These are phyloP conservation scores for Schizonepeta tenuifolia DNA, from an alignment of 257 asterid species.

Conservation along the genomic window DNA sequence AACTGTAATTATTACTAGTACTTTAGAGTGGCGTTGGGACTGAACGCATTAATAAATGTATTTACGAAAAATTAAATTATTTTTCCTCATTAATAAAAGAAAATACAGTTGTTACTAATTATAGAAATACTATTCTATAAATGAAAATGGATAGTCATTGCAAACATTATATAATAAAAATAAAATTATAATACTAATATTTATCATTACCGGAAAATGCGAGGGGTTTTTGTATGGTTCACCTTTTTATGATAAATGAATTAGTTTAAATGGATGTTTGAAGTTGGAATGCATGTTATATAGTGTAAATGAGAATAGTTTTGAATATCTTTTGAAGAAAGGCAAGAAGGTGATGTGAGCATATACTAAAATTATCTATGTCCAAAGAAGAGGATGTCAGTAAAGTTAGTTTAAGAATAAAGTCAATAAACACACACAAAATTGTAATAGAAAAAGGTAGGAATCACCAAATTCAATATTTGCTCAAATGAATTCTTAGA, in stretches of 20 bases:
- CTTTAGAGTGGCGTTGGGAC: constrained; percentile 5
- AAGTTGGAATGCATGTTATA: not conserved
- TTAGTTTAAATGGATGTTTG: not conserved
- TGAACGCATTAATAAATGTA: not conserved
- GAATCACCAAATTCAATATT: not conserved
- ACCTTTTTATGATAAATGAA: not conserved
- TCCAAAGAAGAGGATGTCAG: constrained; percentile 6
- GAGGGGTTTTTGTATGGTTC: not conserved
- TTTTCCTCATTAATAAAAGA: not conserved
- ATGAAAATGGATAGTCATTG: not conserved
- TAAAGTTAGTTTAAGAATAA: not conserved
- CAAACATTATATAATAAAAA: too few relatives aligned
- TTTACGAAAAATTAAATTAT: not conserved
- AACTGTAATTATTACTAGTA: constrained; percentile 19
- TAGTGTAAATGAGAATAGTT: not conserved
- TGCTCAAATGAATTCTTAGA: not conserved
- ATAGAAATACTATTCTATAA: not conserved
- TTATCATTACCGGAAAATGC: too few relatives aligned
- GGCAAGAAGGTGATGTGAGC: not conserved
- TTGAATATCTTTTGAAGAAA: not conserved
- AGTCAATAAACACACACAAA: not conserved
- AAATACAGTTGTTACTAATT: not conserved
- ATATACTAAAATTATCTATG: not conserved
- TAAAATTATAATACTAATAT: too few relatives aligned
- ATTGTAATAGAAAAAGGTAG: not conserved